Base-by-base conservation (phyloP, 1,139 yeast species). In the Maudiozyma humilis region DNA sequence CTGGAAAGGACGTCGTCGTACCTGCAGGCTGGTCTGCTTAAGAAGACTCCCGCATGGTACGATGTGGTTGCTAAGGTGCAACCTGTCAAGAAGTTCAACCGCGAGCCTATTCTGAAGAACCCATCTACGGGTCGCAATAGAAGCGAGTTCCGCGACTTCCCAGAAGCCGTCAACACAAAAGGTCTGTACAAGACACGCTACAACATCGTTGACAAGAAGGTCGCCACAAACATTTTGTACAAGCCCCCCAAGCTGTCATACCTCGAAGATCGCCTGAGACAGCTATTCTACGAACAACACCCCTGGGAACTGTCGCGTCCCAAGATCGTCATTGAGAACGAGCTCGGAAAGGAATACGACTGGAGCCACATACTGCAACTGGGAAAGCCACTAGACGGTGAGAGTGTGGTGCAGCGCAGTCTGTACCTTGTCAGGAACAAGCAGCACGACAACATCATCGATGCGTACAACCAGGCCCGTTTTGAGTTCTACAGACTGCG, bases 221-320 rank as follows among this genome's bases (percentile, higher is more conserved):
- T 56, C 43, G 48, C 67, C 45, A 57, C 66, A 48, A 58, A 56
- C 50, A 68, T 66, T 43, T 57, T 78, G 31, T 75, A 76, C 56
- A 69, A 72, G 49, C 74, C 87, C 5, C 81, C 82, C 40, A 76
- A 78, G 53, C 71, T 91, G 56, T 67, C 66, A 47, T 88, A 78
- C 59, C 69, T 83, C 43, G 97, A 91, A 65, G 98, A 91, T 65
- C 77, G 79, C 55, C 68, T 91, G 54, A 78, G 98, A 68, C 72
- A 75, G 43, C 70, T 84, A 27, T 91, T 91, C 59, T 91, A 82
- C 65, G 79, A 78, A 48, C 96, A 89, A 62, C 99, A 91, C 64
- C 98, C 99, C 12, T 91, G 98, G 98, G 99, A 91, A 66, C 71
- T 89, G 47, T 85, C 98, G 2, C 77, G 95, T 53, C 96, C 98